Base-by-base conservation (phyloP, 2,329 filamentous ascomycete genomes). In the Aureobasidium lini region DNA sequence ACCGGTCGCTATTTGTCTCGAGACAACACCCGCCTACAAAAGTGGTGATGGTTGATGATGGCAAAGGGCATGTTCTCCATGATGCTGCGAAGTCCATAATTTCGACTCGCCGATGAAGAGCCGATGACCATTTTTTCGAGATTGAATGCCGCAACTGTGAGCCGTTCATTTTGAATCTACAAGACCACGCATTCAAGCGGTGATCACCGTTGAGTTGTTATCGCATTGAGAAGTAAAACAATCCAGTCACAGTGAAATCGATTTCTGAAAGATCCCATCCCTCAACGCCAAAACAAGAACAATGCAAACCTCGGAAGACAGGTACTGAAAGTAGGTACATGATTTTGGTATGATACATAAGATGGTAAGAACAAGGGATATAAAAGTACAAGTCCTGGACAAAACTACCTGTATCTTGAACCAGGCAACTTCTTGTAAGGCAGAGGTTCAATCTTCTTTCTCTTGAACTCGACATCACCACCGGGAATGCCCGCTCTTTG, bases 391-490 rank as follows among this genome's bases (percentile, higher is more conserved):
- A 29, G n/a, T 32, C 44, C 31, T 13, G 29, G 47, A 56, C 48
- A 48, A 36, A 58, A 56, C 59, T 71, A 79, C 64, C 77, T 72
- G 68, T 76, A 79, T 60, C 77, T 71, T 63, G 74, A 72, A 16
- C 74, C 68, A 64, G 70, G 74, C 71, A 82, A 79, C 71, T 81
- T 80, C 77, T 84, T 84, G 69, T 86, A 85, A 9, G 84, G 84
- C 68, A 86, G 69, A 62, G 82, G 81, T 76, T 88, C 82, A 62
- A 93, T 81, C 69, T 85, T 89, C 76, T 87, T 87, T 70, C 85
- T 84, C 77, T 89, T 89, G 74, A 95, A 89, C 77, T 96, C 90
- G 64, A 96, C 72, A 68, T 95, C 87, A 61, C 85, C 85, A 49
- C 90, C 90, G 31, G 84, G 81, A 63, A 95, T 79, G 62, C 83